Conservation (phyloP, 129 eudicot species). For the Heracleum sosnowskyi region DNA sequence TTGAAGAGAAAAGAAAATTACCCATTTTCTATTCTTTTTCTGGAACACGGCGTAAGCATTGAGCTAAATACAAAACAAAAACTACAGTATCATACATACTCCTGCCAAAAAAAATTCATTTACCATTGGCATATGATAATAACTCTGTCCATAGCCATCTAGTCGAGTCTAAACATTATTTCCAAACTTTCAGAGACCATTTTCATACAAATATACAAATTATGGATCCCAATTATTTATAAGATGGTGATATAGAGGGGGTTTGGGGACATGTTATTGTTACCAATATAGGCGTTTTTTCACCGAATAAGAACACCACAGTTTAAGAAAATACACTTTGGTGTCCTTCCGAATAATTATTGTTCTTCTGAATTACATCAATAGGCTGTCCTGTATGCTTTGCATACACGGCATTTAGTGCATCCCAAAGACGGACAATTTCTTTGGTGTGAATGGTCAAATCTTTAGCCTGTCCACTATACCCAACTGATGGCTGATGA, state of each 20-base stretch:
- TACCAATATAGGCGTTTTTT: too few species aligned
- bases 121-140: neutral
- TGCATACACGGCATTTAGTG: constrained; percentile 57
- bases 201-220: neutral
- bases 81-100: neutral
- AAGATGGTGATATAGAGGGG: neutral
- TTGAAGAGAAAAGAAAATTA: too few species aligned
- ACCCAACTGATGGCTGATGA: constrained; percentile 94
- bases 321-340: constrained; percentile 1
- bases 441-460: constrained; percentile 81
- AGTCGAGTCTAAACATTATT: neutral
- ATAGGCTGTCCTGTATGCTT: constrained; percentile 82
- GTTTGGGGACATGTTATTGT: too few species aligned
- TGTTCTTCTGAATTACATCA: constrained; percentile 55
- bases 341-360: constrained; percentile 85
- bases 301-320: too few species aligned
- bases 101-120: neutral
- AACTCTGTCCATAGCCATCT: neutral
- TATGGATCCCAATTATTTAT: neutral
- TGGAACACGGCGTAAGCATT: too few species aligned
- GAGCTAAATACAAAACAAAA: neutral
- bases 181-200: neutral
- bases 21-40: too few species aligned
- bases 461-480: constrained; percentile 89
- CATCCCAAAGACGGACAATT: constrained; percentile 82